Evolutionary conservation across 352 stramenopile species (phyloP), one percentile per base, ranked within the genome.

Genomic region (Saprolegnia diclina): DNA sequence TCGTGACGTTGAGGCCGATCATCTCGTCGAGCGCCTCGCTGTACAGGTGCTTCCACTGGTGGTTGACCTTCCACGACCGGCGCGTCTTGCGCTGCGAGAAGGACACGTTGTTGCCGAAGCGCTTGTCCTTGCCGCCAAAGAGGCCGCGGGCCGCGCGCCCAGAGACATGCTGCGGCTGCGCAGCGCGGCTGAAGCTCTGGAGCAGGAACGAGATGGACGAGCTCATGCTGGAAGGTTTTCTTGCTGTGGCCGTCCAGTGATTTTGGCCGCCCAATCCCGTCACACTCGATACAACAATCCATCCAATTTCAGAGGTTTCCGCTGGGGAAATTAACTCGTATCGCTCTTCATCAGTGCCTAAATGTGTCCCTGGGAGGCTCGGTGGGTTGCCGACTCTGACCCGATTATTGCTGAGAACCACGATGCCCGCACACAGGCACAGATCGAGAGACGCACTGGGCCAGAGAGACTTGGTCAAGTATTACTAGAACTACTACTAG

Each of bases 31-130:
- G 77, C 44, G 91, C 81, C 76, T 97, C 91, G 56, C 81, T 91
- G 81, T 92, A 95, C 66, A 95, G 64, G 44, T 79, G 71, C 77
- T 95, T 95, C 76, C 79, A 91, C 71, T 95, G 87, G 74, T 96
- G 82, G 75, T 98, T 98, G 19, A 96, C 92, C 75, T 97, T 97
- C 86, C 92, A 98, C 46, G 80, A 90, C 56, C 94, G 87, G 45
- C 88, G 91, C 24, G 89, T 97, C 76, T 90, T 92, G 72, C 90
- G 92, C 75, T 97, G 94, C 72, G 85, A 96, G 79, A 97, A 97
- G 45, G 85, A 95, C 18, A 97, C 86, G 71, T 97, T 98, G 85
- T 98, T 98, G 66, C 94, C 94, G 66, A 93, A 96, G 37, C 82
- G 72, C 73, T 98, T 94, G 79, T 98, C 94, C 54, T 92, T 92